A percentile compares a stretch with the other conserved stretches of the same genome.
Evolutionary conservation across 768 basidiomycete species (phyloP).

Genomic region (Gymnopilus junonius): DNA sequence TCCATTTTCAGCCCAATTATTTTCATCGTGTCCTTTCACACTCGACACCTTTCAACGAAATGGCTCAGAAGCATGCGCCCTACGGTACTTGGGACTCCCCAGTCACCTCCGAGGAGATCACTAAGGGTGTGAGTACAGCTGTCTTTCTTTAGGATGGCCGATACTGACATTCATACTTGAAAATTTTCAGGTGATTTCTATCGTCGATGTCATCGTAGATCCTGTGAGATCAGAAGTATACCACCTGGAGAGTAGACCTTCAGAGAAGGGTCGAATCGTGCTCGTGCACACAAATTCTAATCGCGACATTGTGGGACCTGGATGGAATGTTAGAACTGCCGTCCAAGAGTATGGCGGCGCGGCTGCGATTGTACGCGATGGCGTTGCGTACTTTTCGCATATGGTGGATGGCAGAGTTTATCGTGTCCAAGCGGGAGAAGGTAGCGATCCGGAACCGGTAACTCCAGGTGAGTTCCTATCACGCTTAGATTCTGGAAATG

Average conservation of each 20-base stretch:
- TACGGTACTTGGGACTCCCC: conserved; percentile 69
- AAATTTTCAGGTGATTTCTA: conserved; percentile 35
- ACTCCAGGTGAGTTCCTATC: conserved; percentile 61
- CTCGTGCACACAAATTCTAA: conserved; percentile 55
- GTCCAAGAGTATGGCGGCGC: conserved; percentile 80
- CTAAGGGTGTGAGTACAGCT: conserved; percentile 38
- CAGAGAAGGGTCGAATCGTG: conserved; percentile 53
- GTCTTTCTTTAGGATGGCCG: background rate
- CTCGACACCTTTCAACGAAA: background rate
- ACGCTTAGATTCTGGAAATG: conserved; percentile 1
- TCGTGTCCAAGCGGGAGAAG: conserved; percentile 33
- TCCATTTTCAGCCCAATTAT: no score
- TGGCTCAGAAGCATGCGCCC: conserved; percentile 38
- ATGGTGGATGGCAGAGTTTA: conserved; percentile 58
- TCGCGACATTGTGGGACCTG: conserved; percentile 55
- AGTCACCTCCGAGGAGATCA: conserved; percentile 55
- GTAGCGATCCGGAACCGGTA: conserved; percentile 56
- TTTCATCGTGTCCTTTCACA: no score
- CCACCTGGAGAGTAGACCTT: conserved; percentile 64
- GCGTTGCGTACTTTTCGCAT: conserved; percentile 63
- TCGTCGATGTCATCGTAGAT: conserved; percentile 59
- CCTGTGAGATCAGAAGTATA: conserved; percentile 59
- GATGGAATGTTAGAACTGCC: conserved; percentile 62
- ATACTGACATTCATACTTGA: conserved; percentile 10
- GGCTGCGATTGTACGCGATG: conserved; percentile 54